phyloP scores from a whole-genome alignment of 495 filamentous ascomycete genomes.

The Hypoxylon fuscum region DNA sequence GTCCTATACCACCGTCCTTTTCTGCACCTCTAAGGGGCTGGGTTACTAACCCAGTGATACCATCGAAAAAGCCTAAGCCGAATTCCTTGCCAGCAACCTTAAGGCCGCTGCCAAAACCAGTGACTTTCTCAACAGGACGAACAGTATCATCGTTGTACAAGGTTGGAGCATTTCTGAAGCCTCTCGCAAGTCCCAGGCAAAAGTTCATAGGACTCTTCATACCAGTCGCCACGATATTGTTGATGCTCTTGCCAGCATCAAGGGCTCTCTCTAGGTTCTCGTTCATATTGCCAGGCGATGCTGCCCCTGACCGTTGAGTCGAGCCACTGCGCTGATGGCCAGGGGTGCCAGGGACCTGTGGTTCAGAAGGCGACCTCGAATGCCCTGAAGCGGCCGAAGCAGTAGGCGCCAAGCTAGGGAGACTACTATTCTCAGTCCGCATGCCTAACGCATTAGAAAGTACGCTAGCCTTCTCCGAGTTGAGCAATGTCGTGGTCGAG shows the following conservation, averaged over 20 bases:
- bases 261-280: constrained; percentile 63
- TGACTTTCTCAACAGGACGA: constrained; percentile 72
- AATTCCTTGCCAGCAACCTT: constrained; percentile 74
- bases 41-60: constrained; percentile 75
- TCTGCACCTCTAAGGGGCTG: constrained; percentile 73
- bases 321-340: constrained; percentile 19
- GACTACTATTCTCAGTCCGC: constrained; percentile 11
- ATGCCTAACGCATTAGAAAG: constrained; percentile 15
- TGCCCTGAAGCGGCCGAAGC: constrained; percentile 9
- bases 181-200: constrained; percentile 77
- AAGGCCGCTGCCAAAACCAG: constrained; percentile 71
- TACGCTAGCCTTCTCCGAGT: constrained; percentile 17
- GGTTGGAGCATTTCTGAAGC: constrained; percentile 85
- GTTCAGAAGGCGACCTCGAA: constrained; percentile 28
- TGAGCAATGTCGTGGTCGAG: constrained; percentile 20
- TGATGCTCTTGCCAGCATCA: constrained; percentile 68
- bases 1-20: constrained; percentile 73
- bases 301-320: constrained; percentile 2
- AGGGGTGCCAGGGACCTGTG: constrained; percentile 3
- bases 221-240: constrained; percentile 73
- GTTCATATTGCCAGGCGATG: constrained; percentile 10
- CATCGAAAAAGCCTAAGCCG: constrained; percentile 72
- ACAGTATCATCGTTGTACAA: constrained; percentile 82
- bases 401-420: constrained; percentile 13
- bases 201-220: constrained; percentile 83